Evolutionary conservation across 257 asterid species (phyloP), one percentile per base, ranked within the genome.

Genomic region (Capsicum pubescens): DNA sequence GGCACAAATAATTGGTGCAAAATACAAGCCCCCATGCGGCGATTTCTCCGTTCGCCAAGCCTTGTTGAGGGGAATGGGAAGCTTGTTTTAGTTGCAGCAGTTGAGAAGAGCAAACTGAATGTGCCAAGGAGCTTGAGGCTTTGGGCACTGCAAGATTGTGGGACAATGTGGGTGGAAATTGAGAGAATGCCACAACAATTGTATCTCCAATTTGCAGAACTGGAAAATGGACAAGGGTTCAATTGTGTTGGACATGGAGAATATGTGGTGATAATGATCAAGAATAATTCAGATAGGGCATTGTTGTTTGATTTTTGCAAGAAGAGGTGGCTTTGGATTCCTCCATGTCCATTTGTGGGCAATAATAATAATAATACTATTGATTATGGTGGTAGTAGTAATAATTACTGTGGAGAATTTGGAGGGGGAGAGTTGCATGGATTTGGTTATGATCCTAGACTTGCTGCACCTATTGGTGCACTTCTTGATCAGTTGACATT

Each of bases 121-220:
- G 97, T 96, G 4, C 99, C 99, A 9, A 93, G 88, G 35, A 94
- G 98, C 55, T 61, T 96, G 87, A 85, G 98, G 87, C 86, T 96
- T 14, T 96, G 99, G 99, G 79, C 86, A 3, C 86, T 96, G 46
- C 97, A 93, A 36, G 95, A 92, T 6, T 88, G 97, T 61, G 94
- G 95, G 54, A 83, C 87, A 0, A 36, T 72, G 87, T 96, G 98
- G 98, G 91, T 90, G 70, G 99, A 96, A 91, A 92, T 90, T 0
- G 98, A 96, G 88, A 92, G 99, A 55, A 96, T 96, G 99, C 99
- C 99, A 64, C 98, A 92, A 84, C 99, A 93, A 81, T 89, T 96
- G 15, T 96, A 89, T 82, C 85, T 85, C 14, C 93, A 94, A 84
- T 94, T 96, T 69, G 91, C 91, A 8, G 95, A 94, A 77, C 55